These are phyloP conservation scores for Pelagophyceae sp. DNA, from an alignment of 352 stramenopile genomes.

Conservation along the genomic window DNA sequence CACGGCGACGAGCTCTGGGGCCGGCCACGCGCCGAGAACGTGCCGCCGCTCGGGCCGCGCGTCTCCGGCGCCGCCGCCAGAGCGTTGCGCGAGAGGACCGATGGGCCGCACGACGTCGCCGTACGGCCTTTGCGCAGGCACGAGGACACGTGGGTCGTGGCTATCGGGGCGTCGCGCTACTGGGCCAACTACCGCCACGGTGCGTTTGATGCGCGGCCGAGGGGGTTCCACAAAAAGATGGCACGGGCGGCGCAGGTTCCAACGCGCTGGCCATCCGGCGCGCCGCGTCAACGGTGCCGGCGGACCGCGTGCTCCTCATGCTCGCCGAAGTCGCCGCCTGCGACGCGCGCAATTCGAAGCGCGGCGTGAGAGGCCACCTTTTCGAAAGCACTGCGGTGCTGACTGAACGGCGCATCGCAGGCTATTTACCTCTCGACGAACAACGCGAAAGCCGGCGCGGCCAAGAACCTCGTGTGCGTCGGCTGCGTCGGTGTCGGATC, in stretches of 20 bases:
- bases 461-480: slow-evolving; percentile 35
- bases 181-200: slow-evolving; percentile 70
- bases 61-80: too few relatives aligned
- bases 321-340: slow-evolving; percentile 76
- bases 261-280: slow-evolving; percentile 76
- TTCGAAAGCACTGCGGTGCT: too few relatives aligned
- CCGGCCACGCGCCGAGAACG: too few relatives aligned
- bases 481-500: too few relatives aligned
- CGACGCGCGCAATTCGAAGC: slow-evolving; percentile 71
- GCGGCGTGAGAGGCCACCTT: too few relatives aligned
- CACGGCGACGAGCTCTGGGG: too few relatives aligned
- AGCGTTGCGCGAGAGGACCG: too few relatives aligned
- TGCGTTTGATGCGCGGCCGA: not conserved
- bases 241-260: slow-evolving; percentile 56
- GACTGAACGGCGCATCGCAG: too few relatives aligned
- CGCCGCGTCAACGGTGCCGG: slow-evolving; percentile 73
- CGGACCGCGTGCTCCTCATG: slow-evolving; percentile 79
- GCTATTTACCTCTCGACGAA: too few relatives aligned
- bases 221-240: not conserved
- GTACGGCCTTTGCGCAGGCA: too few relatives aligned
- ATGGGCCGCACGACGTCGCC: too few relatives aligned
- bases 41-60: too few relatives aligned
- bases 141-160: slow-evolving; percentile 17
- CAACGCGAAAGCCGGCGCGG: not conserved
- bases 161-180: slow-evolving; percentile 61